Conservation (phyloP, 305 asterid genomes). For the Fraxinus sp. region DNA sequence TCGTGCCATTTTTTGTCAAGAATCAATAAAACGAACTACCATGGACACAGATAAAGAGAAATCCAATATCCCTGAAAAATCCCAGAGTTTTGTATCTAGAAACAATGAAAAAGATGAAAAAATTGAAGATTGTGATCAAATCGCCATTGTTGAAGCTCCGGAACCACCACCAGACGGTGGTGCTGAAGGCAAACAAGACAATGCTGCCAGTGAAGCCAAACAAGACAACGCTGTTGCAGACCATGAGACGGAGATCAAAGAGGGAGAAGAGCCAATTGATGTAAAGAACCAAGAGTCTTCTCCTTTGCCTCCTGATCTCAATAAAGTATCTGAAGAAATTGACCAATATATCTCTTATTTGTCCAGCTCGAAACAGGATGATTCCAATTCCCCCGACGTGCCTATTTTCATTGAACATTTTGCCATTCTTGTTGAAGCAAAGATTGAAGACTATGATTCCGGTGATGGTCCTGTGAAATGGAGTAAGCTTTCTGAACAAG, state of each 20-base stretch:
- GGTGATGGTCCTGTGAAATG: conserved; percentile 46
- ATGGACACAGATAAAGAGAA: conserved; percentile 40
- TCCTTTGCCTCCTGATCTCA: conserved; percentile 68
- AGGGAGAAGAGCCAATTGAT: conserved; percentile 21
- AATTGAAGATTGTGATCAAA: conserved; percentile 13
- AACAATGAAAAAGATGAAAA: conserved; percentile 22
- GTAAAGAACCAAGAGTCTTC: conserved; percentile 22
- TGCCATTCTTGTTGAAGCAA: conserved; percentile 61
- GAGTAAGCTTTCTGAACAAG: conserved; percentile 47
- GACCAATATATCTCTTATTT: conserved; percentile 53
- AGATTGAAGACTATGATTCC: conserved; percentile 49
- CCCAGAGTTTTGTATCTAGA: neutral
- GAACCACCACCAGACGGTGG: conserved; percentile 13
- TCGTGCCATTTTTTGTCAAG: conserved; percentile 5
- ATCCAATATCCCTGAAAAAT: neutral
- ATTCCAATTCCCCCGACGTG: conserved; percentile 39
- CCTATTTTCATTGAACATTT: conserved; percentile 72
- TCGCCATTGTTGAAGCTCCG: neutral
- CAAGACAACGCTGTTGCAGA: neutral
- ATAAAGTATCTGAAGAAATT: conserved; percentile 53
- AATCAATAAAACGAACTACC: neutral
- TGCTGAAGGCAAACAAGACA: neutral
- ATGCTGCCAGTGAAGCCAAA: neutral
- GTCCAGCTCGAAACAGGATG: conserved; percentile 17
- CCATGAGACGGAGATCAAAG: conserved; percentile 12